Base-by-base conservation (phyloP, 257 asterid species). In the Nicotiana paniculata region DNA sequence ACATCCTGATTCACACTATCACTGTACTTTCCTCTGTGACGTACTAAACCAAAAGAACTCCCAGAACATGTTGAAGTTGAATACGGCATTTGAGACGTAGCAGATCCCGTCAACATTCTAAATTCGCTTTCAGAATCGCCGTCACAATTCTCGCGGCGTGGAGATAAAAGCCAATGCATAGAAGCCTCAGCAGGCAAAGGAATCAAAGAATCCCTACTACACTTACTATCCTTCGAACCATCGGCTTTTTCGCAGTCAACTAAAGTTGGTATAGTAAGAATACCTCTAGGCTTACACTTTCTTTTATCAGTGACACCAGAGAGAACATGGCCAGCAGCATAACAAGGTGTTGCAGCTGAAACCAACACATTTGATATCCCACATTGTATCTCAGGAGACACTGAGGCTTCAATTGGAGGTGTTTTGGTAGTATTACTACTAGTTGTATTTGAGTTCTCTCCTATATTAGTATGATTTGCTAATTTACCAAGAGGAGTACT, bases 331-430 rank as follows among this genome's bases (percentile, higher is more conserved):
- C 97, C 97, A 51, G 91, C 93, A 59, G 93, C 97, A 78, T 93
- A 96, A 84, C 96, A 92, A 84, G 98, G 97, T 1, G 97, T 91
- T 30, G 82, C 90, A 37, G 85, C 88, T 21, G 93, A 86, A 87
- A 77, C 88, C 67, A 83, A n/a, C 65, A 88, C 46, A 79, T 79
- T 83, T 2, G 91, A 83, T 16, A 91, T 82, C 28, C 90, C 89
- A 28, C 64, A 85, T 81, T 91, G 97, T 62, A 93, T 89, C 81
- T 95, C 97, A 79, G 99, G 98, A 76, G 99, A 95, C 16, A 90
- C 83, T 12, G 98, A 95, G 46, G 94, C 91, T 88, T 91, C 97
- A 80, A 94, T 82, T 16, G 99, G 98, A 61, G 99, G 98, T 43
- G 97, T 93, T 84, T 86, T 89, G 80, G 81, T 88, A 83, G 81